A percentile compares a stretch with the other conserved stretches of the same genome.
Evolutionary conservation across 306 rosid species (phyloP).

Genomic region (Lithocarpus polystachyus): DNA sequence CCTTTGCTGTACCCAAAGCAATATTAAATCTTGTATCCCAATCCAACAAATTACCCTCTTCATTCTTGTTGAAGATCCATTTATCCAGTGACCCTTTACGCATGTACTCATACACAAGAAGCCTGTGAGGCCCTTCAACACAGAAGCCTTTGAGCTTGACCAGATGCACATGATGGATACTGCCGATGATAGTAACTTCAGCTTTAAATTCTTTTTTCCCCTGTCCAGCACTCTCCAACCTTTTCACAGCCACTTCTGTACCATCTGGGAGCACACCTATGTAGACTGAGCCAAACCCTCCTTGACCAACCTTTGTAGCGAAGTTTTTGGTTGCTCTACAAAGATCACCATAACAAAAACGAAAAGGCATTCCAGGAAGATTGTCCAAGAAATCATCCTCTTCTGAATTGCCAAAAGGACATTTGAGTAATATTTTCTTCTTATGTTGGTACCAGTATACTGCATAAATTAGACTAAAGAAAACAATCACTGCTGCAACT

Average conservation of each 20-base stretch:
- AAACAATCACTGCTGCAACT: conserved; percentile 5
- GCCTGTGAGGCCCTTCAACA: conserved; percentile 61
- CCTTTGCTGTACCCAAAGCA: conserved; percentile 43
- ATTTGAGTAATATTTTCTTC: conserved; percentile 18
- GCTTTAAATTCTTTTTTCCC: conserved; percentile 38
- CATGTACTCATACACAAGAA: conserved; percentile 68
- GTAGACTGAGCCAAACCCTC: conserved; percentile 49
- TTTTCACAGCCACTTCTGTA: conserved; percentile 37
- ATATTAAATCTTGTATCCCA: conserved; percentile 43
- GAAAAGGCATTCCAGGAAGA: conserved; percentile 36
- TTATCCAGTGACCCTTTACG: conserved; percentile 70
- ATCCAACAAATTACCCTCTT: conserved; percentile 21
- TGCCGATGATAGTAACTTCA: conserved; percentile 34
- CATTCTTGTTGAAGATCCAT: conserved; percentile 47
- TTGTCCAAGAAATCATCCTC: conserved; percentile 33
- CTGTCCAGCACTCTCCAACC: conserved; percentile 31
- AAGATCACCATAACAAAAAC: conserved; percentile 31
- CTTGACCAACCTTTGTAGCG: conserved; percentile 36
- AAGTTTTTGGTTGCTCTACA: conserved; percentile 32
- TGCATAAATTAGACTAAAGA: conserved; percentile 14
- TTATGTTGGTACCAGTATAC: conserved; percentile 16
- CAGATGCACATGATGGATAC: conserved; percentile 35
- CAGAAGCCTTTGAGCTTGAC: conserved; percentile 39
- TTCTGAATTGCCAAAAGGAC: conserved; percentile 19
- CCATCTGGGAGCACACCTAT: conserved; percentile 33